Evolutionary conservation across 441 rosid species (phyloP).

Genomic region (Metrosideros polymorpha): DNA sequence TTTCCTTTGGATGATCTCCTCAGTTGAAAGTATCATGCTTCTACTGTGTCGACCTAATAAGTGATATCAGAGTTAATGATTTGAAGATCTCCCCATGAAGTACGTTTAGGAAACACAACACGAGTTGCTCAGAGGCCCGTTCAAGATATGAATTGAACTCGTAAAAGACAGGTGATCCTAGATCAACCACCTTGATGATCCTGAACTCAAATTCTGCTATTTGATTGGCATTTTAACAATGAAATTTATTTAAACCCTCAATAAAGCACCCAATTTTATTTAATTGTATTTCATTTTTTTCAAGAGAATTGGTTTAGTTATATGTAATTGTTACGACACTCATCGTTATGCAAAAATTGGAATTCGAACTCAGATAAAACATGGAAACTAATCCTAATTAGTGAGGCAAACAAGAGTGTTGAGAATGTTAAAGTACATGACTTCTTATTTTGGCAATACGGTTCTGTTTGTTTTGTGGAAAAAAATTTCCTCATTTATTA

Average conservation of each 20-base stretch:
- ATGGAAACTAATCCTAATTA: not conserved
- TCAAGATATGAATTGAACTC: not conserved
- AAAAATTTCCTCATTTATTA: too few species aligned
- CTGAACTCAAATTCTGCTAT: not conserved
- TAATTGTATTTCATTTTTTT: not conserved
- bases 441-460: not conserved
- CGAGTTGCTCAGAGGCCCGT: not conserved
- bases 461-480: too few species aligned
- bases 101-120: rapidly evolving
- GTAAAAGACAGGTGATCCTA: not conserved
- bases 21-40: rapidly evolving
- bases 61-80: not conserved
- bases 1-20: not conserved
- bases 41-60: not conserved
- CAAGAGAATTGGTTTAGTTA: not conserved
- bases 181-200: not conserved
- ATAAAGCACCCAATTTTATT: not conserved
- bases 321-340: not conserved
- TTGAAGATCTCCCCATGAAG: not conserved
- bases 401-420: not conserved
- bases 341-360: not conserved
- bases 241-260: not conserved
- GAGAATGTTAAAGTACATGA: not conserved
- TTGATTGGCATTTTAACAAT: not conserved
- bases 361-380: not conserved